A percentile compares a stretch with the other conserved stretches of the same genome.
Evolutionary conservation across 768 basidiomycete species (phyloP).

Genomic region (Brasilioporus rufonigricans): DNA sequence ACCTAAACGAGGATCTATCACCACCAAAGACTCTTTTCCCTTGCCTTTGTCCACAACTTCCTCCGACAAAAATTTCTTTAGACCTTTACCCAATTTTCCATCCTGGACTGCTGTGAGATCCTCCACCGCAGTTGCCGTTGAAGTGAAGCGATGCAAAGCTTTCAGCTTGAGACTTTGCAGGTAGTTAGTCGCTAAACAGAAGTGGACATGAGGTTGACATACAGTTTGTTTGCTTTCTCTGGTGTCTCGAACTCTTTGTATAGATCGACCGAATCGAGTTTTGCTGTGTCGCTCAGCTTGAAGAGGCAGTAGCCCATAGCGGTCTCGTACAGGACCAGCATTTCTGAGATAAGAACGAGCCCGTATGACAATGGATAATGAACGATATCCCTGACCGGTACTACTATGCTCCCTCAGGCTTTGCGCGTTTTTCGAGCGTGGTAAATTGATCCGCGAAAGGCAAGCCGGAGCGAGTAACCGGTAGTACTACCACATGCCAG

Average conservation of each 20-base stretch:
- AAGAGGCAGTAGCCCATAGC: slow-evolving; percentile 97
- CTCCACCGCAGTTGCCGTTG: slow-evolving; percentile 95
- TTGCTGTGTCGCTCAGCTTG: slow-evolving; percentile 88
- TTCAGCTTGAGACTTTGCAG: slow-evolving; percentile 83
- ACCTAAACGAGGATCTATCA: slow-evolving; percentile 92
- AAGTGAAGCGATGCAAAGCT: slow-evolving; percentile 93
- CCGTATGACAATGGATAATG: background rate
- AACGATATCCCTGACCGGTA: background rate
- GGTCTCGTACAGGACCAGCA: slow-evolving; percentile 97
- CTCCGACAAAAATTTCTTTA: slow-evolving; percentile 91
- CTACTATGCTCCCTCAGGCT: too few species aligned
- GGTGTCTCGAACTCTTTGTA: slow-evolving; percentile 93
- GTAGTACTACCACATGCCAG: too few species aligned
- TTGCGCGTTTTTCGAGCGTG: slow-evolving; percentile 33
- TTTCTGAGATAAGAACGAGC: slow-evolving; percentile 33
- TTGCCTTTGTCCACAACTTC: slow-evolving; percentile 88
- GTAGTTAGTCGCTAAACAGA: slow-evolving; percentile 9
- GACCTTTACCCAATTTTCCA: slow-evolving; percentile 88
- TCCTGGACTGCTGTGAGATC: slow-evolving; percentile 91
- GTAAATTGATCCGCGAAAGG: slow-evolving; percentile 27
- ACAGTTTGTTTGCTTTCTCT: slow-evolving; percentile 91
- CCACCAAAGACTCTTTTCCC: slow-evolving; percentile 79
- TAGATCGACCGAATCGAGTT: slow-evolving; percentile 80
- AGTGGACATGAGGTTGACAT: slow-evolving; percentile 34
- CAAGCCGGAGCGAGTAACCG: background rate